phyloP scores from a whole-genome alignment of 352 stramenopile species.

The Phytophthora litchii region DNA sequence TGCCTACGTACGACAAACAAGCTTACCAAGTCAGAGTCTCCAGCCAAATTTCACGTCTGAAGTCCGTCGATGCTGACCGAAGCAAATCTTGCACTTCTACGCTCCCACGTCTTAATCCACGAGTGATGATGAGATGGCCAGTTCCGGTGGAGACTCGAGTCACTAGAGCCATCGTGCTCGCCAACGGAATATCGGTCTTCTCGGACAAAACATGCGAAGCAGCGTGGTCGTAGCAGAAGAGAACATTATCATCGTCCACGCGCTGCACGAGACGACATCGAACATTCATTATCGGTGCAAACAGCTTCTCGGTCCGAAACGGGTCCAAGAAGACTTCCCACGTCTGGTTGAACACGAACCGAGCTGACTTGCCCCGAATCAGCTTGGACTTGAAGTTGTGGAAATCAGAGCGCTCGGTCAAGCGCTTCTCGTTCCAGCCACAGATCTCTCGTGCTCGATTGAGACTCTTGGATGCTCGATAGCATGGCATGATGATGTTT shows the following conservation, averaged over 20 bases:
- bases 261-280: constrained; percentile 36
- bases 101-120: constrained; percentile 39
- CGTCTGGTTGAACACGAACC: constrained; percentile 29
- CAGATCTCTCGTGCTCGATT: constrained; percentile 30
- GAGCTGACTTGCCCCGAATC: constrained; percentile 24
- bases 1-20: not conserved
- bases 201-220: constrained; percentile 31
- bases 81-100: constrained; percentile 39
- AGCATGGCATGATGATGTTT: constrained; percentile 17
- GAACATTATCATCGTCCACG: constrained; percentile 38
- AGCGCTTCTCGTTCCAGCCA: constrained; percentile 36
- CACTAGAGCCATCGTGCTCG: constrained; percentile 35
- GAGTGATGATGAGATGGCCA: constrained; percentile 38
- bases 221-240: constrained; percentile 40
- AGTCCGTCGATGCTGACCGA: constrained; percentile 4
- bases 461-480: constrained; percentile 11
- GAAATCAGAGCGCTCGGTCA: constrained; percentile 24
- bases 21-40: constrained; percentile 34
- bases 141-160: constrained; percentile 26
- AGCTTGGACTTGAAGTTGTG: constrained; percentile 39
- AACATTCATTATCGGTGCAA: constrained; percentile 33
- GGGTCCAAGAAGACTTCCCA: constrained; percentile 38
- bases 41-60: constrained; percentile 29
- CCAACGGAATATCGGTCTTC: constrained; percentile 27
- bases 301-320: constrained; percentile 30